phyloP scores from a whole-genome alignment of 805 yeast genomes.

The Saccharomycopsis fodiens region DNA sequence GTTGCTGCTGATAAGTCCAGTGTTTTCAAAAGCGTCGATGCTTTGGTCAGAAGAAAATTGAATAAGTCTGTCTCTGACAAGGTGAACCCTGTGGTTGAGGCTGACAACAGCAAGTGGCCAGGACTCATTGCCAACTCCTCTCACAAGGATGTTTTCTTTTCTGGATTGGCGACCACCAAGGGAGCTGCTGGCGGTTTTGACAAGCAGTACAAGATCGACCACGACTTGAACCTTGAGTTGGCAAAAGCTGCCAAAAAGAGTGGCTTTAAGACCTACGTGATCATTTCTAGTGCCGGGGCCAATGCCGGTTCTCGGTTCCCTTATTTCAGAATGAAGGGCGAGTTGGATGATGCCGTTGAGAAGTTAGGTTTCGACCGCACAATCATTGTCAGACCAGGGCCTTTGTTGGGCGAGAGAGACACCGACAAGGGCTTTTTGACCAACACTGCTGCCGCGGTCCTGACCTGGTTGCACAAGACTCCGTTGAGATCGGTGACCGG shows the following conservation, averaged over 20 bases:
- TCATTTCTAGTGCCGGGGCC: conserved; percentile 67
- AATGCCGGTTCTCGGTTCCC: conserved; percentile 45
- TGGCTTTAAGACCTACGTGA: conserved; percentile 60
- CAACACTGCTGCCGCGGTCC: conserved; percentile 28
- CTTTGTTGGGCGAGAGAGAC: conserved; percentile 56
- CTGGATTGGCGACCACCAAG: conserved; percentile 71
- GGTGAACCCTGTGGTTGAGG: conserved; percentile 34
- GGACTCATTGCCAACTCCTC: conserved; percentile 26
- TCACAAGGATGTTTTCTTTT: conserved; percentile 38
- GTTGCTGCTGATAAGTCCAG: conserved; percentile 34
- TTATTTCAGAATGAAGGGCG: conserved; percentile 66
- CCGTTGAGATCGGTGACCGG: conserved; percentile 24
- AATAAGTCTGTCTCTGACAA: conserved; percentile 23
- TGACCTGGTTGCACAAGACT: conserved; percentile 29
- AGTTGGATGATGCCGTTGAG: conserved; percentile 59
- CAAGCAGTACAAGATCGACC: conserved; percentile 63
- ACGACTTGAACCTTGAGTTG: conserved; percentile 58
- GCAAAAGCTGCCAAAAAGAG: conserved; percentile 68
- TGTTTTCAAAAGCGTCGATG: conserved; percentile 33
- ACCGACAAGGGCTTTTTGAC: conserved; percentile 32
- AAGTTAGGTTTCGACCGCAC: conserved; percentile 62
- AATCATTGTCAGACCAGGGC: conserved; percentile 73
- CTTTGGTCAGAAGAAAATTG: conserved; percentile 42
- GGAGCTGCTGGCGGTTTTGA: conserved; percentile 67
- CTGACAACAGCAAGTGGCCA: conserved; percentile 46